Evolutionary conservation across 129 eudicot species (phyloP), one percentile per base, ranked within the genome.

Genomic region (Glebionis coronaria): DNA sequence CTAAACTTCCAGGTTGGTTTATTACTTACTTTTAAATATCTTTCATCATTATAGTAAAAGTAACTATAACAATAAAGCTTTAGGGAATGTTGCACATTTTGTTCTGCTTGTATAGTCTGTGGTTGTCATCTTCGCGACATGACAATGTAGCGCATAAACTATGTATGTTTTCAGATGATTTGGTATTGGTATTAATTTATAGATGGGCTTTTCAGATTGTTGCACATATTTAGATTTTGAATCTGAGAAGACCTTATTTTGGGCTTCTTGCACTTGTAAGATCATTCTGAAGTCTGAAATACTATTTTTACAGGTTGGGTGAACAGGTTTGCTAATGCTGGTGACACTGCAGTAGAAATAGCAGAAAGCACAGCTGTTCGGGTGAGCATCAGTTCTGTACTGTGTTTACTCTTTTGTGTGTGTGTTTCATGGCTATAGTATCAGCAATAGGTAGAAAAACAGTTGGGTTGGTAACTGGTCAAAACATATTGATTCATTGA

Each of bases 281-380:
- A 0, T 35, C 29, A 35, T 38, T 7, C 27, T 44, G 25, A 63
- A 55, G 44, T 7, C 27, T 44, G 25, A 63, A 55, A 54, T 21
- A 15, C 57, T 59, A 50, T 75, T 45, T 35, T 78, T 46, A 68
- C 88, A 92, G 96, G 98, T 69, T 93, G 98, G 96, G 98, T 93
- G 42, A 93, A 93, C 84, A 77, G 98, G 76, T 93, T 88, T 73
- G 98, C 98, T 18, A 68, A 93, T 78, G 97, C 97, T 56, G 98
- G 98, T 73, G 98, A 93, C 69, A 80, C 98, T 50, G 97, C 98
- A 35, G 95, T 79, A n/a, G 98, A 93, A 75, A 88, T 93, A 62
- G 98, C 97, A 29, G 98, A 87, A 78, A 93, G 71, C 79, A 89
- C 98, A 54, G 97, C 98, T 60, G 55, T 78, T 60, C 79, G 85